Percentiles rank a stretch among this genome's conserved stretches.
Conservation (phyloP, 148 eudicot species). For the Fagopyrum homotropicum region DNA sequence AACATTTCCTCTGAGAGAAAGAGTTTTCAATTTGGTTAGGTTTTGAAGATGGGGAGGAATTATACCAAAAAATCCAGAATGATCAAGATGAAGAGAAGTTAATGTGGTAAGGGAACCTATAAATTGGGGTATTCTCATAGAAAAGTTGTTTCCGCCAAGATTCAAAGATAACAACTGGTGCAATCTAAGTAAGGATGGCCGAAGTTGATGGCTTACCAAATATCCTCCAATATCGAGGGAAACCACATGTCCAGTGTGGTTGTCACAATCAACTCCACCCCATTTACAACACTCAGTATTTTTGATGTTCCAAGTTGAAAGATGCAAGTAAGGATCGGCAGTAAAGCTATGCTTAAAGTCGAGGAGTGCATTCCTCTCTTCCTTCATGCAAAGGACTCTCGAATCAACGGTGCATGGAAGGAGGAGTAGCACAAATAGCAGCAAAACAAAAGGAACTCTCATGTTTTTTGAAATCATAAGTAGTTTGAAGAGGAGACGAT, state of each 20-base stretch:
- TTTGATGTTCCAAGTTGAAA: slow-evolving; percentile 4
- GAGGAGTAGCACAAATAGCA: background rate
- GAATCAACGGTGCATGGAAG: background rate
- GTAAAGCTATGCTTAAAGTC: slow-evolving; percentile 15
- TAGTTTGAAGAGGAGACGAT: no score
- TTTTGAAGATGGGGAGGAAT: slow-evolving; percentile 32
- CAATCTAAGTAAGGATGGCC: slow-evolving; percentile 11
- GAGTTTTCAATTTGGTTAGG: slow-evolving; percentile 26
- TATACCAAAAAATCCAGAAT: slow-evolving; percentile 24
- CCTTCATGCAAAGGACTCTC: slow-evolving; percentile 3
- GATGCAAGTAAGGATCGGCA: background rate
- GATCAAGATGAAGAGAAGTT: slow-evolving; percentile 27
- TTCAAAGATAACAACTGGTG: slow-evolving; percentile 15
- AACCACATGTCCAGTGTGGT: background rate
- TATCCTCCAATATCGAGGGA: background rate
- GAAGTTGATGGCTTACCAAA: slow-evolving; percentile 5
- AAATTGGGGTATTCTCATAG: slow-evolving; percentile 27
- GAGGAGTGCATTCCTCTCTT: slow-evolving; percentile 20
- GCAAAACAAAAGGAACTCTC: background rate
- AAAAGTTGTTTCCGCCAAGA: slow-evolving; percentile 22
- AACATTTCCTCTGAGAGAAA: slow-evolving; percentile 9
- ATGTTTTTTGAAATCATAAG: no score
- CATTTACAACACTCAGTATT: slow-evolving; percentile 9
- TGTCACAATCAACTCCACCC: slow-evolving; percentile 1
- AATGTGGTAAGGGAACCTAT: slow-evolving; percentile 30